A percentile compares a stretch with the other conserved stretches of the same genome.
These are phyloP conservation scores for Paulownia fortunei DNA, from an alignment of 257 asterid genomes.

Conservation along the genomic window DNA sequence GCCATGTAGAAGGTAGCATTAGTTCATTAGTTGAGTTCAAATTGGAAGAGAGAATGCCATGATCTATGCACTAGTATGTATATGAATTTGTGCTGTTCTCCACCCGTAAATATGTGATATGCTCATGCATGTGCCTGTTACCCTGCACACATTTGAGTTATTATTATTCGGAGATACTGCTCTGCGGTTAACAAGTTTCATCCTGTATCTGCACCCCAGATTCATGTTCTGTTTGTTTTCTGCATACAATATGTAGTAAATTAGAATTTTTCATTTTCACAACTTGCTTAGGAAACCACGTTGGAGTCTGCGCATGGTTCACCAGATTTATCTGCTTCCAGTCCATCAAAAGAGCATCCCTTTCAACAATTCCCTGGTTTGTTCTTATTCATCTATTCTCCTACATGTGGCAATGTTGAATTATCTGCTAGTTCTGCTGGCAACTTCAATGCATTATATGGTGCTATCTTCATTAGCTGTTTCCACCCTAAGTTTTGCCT, in stretches of 20 bases:
- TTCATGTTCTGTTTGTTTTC: not conserved
- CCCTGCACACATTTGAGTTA: not conserved
- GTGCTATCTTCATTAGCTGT: too few species aligned
- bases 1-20: not conserved
- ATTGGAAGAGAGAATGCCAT: not conserved
- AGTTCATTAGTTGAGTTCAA: not conserved
- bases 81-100: not conserved
- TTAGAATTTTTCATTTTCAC: not conserved
- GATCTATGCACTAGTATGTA: not conserved
- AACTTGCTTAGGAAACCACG: constrained; percentile 36
- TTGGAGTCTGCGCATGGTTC: constrained; percentile 37
- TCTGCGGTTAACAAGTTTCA: not conserved
- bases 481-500: too few species aligned
- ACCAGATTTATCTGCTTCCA: constrained; percentile 42
- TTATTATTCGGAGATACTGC: not conserved
- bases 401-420: not conserved
- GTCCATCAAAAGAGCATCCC: constrained; percentile 42
- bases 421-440: not conserved
- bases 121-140: not conserved
- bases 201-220: not conserved
- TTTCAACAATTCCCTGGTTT: constrained; percentile 55
- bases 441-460: not conserved
- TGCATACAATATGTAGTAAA: not conserved
- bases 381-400: constrained; percentile 9
- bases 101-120: not conserved